phyloP scores from a whole-genome alignment of 164 flowering plant genomes.

The Cinnamomum micranthum region DNA sequence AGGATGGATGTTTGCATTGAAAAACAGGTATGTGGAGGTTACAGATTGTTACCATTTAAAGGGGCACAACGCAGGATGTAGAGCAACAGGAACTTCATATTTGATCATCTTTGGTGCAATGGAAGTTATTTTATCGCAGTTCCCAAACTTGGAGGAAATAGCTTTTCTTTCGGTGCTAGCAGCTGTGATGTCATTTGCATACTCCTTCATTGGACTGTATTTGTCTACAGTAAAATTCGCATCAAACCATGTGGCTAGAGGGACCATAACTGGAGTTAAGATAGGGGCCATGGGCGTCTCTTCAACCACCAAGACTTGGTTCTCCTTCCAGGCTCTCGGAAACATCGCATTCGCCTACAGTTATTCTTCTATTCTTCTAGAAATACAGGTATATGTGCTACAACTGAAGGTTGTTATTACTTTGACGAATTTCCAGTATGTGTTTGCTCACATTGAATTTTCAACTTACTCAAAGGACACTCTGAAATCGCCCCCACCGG shows the following conservation, averaged over 20 bases:
- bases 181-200: constrained; percentile 26
- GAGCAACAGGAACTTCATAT: constrained; percentile 20
- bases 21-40: constrained; percentile 22
- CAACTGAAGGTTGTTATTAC: not conserved
- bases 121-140: constrained; percentile 32
- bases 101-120: constrained; percentile 30
- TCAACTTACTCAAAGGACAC: constrained; percentile 11
- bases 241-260: constrained; percentile 20
- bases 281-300: constrained; percentile 10
- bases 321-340: constrained; percentile 35
- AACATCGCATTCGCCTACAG: constrained; percentile 45
- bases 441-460: not conserved
- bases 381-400: constrained; percentile 33
- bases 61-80: constrained; percentile 27
- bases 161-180: constrained; percentile 34
- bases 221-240: constrained; percentile 21
- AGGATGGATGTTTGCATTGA: not conserved
- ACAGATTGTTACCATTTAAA: constrained; percentile 30
- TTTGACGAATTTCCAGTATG: not conserved
- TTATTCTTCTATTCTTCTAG: constrained; percentile 29
- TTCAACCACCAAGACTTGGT: constrained; percentile 25
- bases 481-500: constrained; percentile 21
- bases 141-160: constrained; percentile 41
- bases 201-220: constrained; percentile 24
- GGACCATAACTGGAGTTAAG: constrained; percentile 18